A percentile compares a stretch with the other conserved stretches of the same genome.
phyloP scores from a whole-genome alignment of 441 rosid genomes.

The Hypseocharis bilobata region DNA sequence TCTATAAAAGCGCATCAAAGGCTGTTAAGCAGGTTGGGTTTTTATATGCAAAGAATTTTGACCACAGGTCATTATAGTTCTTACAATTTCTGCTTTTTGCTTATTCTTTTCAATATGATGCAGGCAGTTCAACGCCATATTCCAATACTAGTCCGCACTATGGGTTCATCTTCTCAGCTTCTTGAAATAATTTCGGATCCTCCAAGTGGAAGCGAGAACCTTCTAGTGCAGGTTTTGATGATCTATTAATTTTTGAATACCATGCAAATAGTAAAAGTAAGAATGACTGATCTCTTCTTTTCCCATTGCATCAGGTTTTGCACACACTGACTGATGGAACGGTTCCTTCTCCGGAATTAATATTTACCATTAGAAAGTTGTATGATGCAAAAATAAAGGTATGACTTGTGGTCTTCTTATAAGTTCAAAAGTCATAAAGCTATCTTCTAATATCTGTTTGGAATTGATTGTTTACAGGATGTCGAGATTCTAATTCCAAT shows the following conservation, averaged over 20 bases:
- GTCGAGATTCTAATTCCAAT: slow-evolving; percentile 77
- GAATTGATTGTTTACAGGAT: slow-evolving; percentile 54
- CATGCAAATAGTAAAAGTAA: slow-evolving; percentile 17
- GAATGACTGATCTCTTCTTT: slow-evolving; percentile 19
- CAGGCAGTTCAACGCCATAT: slow-evolving; percentile 91
- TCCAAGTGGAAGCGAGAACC: slow-evolving; percentile 80
- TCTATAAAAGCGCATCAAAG: slow-evolving; percentile 54
- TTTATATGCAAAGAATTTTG: slow-evolving; percentile 16
- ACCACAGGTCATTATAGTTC: slow-evolving; percentile 12
- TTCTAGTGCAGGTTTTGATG: slow-evolving; percentile 65
- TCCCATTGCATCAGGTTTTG: slow-evolving; percentile 54
- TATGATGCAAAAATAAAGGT: slow-evolving; percentile 90
- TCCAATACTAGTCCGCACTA: slow-evolving; percentile 89
- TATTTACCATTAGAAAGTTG: slow-evolving; percentile 66
- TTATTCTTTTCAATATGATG: slow-evolving; percentile 26
- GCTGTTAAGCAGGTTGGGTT: slow-evolving; percentile 72
- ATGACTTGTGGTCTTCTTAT: slow-evolving; percentile 18
- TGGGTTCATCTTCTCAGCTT: slow-evolving; percentile 81
- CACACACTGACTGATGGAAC: slow-evolving; percentile 80
- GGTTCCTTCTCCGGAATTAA: slow-evolving; percentile 69
- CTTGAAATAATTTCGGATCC: slow-evolving; percentile 91
- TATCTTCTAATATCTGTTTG: slow-evolving; percentile 25
- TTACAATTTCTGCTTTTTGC: slow-evolving; percentile 8
- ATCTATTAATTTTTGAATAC: slow-evolving; percentile 19
- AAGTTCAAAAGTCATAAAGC: slow-evolving; percentile 19